Conservation (phyloP, 1,139 yeast species). For the Saccharomycopsis hybrid region DNA sequence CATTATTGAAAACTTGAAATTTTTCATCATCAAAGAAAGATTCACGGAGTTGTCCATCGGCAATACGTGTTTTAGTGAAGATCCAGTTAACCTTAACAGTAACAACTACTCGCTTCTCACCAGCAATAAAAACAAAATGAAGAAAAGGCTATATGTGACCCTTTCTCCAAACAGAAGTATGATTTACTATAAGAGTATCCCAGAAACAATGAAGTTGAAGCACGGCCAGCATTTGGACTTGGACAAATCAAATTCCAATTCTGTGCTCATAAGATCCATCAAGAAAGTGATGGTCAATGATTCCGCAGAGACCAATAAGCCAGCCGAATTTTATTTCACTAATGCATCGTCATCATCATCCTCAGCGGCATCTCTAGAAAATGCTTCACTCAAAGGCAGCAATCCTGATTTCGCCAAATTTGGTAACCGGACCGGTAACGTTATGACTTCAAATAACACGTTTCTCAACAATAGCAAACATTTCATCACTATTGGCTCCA, state of each 20-base stretch:
- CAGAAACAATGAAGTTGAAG: neutral
- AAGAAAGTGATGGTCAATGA: slow-evolving; percentile 3
- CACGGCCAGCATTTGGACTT: neutral
- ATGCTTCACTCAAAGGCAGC: neutral
- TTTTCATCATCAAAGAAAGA: slow-evolving; percentile 15
- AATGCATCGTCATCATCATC: no score
- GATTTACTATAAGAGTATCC: slow-evolving; percentile 6
- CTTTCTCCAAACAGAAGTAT: slow-evolving; percentile 12
- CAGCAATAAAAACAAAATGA: slow-evolving; percentile 2
- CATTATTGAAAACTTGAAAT: slow-evolving; percentile 11
- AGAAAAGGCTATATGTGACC: slow-evolving; percentile 4
- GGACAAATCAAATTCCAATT: slow-evolving; percentile 3
- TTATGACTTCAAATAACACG: no score
- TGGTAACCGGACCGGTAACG: neutral
- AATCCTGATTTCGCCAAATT: neutral
- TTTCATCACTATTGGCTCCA: neutral
- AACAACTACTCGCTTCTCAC: no score
- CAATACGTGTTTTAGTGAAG: slow-evolving; percentile 5
- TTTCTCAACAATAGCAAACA: neutral
- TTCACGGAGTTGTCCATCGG: slow-evolving; percentile 15
- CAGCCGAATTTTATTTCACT: no score
- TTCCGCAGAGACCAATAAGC: neutral
- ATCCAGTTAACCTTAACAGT: neutral
- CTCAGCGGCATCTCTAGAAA: neutral
- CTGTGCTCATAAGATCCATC: slow-evolving; percentile 2